Base-by-base conservation (phyloP, 176 grass and related monocot species). In the Oryza meyeriana region DNA sequence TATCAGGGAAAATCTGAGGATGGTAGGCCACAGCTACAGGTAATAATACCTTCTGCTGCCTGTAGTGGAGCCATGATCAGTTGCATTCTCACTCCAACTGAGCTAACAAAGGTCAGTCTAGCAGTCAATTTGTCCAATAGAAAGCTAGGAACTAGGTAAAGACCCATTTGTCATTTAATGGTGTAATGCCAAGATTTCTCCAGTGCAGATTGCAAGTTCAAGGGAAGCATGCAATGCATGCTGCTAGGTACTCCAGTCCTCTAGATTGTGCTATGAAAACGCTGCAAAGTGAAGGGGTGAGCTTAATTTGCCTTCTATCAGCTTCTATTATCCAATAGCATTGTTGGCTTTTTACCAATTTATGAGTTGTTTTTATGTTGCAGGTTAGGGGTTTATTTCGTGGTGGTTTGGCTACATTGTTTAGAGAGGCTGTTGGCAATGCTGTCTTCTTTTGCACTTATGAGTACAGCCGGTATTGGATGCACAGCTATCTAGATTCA, bases 201-300 rank as follows among this genome's bases (percentile, higher is more conserved):
- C 92, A 98, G 92, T 98, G 95, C 91, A 98, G 95, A 90, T 94
- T 98, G 92, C 95, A 98, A 98, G 95, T 94, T 84, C 95, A 98
- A 91, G 95, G 95, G 65, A 98, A 94, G 85, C 84, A 90, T 67
- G 22, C 78, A 68, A 78, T 66, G 30, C 85, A 77, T 87, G 74
- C 78, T 78, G 9, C 87, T 52, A 90, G 81, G 71, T 98, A 94
- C 75, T 85, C 80, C 28, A 91, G 95, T 28, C 95, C 95, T 78
- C 70, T 98, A 67, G 92, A 98, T 88, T 92, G 90, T 84, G 95
- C 88, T 79, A 36, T 85, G 28, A 98, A 94, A 94, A 98, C 90
- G 63, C 35, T 98, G 61, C 61, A 91, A 75, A 84, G 39, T 83
- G 95, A 98, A 91, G 95, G 95, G 81, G 92, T 94, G 79, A 89